Evolutionary conservation across 2,329 filamentous ascomycete genomes (phyloP).

Genomic region (Dryadomyces quercivorus): DNA sequence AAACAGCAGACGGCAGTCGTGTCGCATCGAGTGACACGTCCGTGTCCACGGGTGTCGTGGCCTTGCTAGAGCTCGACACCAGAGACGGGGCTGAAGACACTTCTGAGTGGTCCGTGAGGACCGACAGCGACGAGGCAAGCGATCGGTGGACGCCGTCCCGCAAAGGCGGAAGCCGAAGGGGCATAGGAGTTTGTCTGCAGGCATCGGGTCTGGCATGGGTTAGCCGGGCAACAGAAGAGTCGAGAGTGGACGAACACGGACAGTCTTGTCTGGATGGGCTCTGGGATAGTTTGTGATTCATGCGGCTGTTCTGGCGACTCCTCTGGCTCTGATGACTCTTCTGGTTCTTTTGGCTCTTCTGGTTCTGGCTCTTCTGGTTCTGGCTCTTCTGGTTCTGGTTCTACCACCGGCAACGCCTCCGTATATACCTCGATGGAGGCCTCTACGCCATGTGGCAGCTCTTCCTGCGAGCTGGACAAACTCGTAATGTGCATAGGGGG

Average conservation of each 20-base stretch:
- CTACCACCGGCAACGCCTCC: not conserved
- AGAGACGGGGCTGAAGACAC: constrained; percentile 37
- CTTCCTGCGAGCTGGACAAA: not conserved
- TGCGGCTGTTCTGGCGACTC: too few species aligned
- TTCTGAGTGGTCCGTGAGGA: constrained; percentile 42
- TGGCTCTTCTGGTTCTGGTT: not conserved
- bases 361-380: too few species aligned
- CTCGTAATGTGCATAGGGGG: not conserved
- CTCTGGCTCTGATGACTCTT: not conserved
- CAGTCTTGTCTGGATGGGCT: too few species aligned
- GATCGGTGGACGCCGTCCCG: constrained; percentile 21
- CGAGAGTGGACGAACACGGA: too few species aligned
- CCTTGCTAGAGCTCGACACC: constrained; percentile 44
- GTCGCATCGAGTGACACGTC: constrained; percentile 13
- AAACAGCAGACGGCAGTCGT: not conserved
- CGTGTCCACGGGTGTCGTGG: constrained; percentile 45
- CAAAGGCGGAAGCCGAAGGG: not conserved
- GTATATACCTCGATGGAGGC: not conserved
- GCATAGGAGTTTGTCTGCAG: not conserved
- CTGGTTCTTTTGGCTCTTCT: not conserved
- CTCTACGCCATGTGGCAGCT: not conserved
- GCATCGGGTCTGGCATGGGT: too few species aligned
- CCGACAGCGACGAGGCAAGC: constrained; percentile 40
- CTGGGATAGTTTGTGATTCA: too few species aligned
- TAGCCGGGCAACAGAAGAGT: not conserved